Evolutionary conservation across 2,329 filamentous ascomycete species (phyloP).

Genomic region (Diaporthe vexans): DNA sequence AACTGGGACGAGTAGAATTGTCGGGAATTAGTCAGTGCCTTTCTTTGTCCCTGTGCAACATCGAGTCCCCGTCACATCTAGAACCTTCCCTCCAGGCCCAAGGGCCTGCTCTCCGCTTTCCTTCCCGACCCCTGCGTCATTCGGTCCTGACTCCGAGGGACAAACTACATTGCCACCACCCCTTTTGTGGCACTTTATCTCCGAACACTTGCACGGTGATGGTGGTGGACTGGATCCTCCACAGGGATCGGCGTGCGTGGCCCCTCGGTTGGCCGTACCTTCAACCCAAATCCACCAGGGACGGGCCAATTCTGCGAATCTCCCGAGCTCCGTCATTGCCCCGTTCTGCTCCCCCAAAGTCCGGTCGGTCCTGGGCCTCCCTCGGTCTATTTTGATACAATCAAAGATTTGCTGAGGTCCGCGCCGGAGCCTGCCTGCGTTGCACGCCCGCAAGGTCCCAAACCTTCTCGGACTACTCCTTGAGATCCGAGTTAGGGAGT

Average conservation of each 20-base stretch:
- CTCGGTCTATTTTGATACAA: too few species aligned
- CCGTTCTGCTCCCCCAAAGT: background rate
- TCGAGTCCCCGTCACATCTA: constrained; percentile 19
- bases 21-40: constrained; percentile 12
- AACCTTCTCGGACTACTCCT: background rate
- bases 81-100: background rate
- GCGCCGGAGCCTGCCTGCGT: constrained; percentile 1
- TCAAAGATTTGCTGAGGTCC: background rate
- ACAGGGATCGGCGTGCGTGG: background rate
- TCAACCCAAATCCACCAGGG: too few species aligned
- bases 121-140: constrained; percentile 7
- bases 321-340: background rate
- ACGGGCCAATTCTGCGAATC: background rate
- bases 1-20: too few species aligned
- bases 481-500: background rate
- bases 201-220: constrained; percentile 30
- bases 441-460: background rate
- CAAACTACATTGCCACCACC: background rate
- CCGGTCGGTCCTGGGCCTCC: background rate
- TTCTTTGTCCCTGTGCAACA: constrained; percentile 8
- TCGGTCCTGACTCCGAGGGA: background rate
- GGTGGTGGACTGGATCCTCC: background rate
- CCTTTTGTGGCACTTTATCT: constrained; percentile 8
- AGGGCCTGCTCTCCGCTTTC: background rate
- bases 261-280: background rate